Base-by-base conservation (phyloP, 495 filamentous ascomycete species). In the Penicillium bialowiezense region DNA sequence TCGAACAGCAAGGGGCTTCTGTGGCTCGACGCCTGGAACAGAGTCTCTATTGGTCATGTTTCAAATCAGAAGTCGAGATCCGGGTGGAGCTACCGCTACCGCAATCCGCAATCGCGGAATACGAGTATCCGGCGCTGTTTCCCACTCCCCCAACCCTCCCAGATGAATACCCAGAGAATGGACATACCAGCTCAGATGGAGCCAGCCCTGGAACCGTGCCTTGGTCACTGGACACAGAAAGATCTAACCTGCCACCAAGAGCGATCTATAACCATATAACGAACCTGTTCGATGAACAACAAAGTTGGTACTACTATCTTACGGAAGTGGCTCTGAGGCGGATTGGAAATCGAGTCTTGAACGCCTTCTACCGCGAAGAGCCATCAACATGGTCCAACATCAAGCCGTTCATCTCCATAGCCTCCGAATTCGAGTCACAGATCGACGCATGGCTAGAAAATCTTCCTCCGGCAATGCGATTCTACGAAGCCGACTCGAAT, bases 231-330 rank as follows among this genome's bases (percentile, higher is more conserved):
- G 1, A 41, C 17, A 36, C 8, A 5, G 37, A 40, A 7, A 18
- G 2, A 7, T 15, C 37, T 10, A n/a, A 20, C 21, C 9, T 40
- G 19, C 12, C 37, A 5, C 18, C 3, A 3, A 8, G 37, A 13
- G 37, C 19, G 12, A 20, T 40, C 2, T 40, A n/a, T 12, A 40
- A 26, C n/a, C 46, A 51, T 24, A 23, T 44, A 15, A 18, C 41
- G 6, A 36, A 39, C 8, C 31, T 49, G 18, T 49, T 43, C 23
- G 17, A 48, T 13, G 38, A 48, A 13, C 44, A 48, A 28, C 26
- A 54, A 40, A 49, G 39, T 17, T 69, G 65, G 65, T 69, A 63
- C 46, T 69, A 68, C 50, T 69, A 69, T 44, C 55, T 69, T 13
- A 54, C 62, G 8, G 65, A 69, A 32, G 63, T 69, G 14, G 59